phyloP scores from a whole-genome alignment of 169 alveolate genomes.

The Cryptosporidium xiaoi region DNA sequence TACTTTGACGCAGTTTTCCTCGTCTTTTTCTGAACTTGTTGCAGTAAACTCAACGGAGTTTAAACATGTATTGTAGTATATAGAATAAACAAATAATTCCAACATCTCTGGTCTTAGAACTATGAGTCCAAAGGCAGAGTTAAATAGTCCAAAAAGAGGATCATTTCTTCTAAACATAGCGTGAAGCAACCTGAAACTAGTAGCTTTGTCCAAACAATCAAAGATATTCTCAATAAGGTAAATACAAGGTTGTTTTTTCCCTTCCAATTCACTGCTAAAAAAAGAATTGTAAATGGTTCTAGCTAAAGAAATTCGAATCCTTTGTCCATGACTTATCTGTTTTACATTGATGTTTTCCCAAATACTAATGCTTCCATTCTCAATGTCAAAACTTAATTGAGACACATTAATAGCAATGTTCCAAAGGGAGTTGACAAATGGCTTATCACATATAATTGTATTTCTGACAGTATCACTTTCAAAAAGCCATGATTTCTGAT shows the following conservation, averaged over 20 bases:
- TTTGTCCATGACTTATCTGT: conserved; percentile 68
- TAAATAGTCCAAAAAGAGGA: background rate
- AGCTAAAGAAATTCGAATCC: conserved; percentile 46
- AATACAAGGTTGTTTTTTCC: conserved; percentile 7
- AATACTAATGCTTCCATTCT: conserved; percentile 2
- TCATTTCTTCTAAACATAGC: conserved; percentile 17
- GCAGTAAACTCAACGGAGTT: background rate
- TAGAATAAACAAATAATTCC: conserved; percentile 19
- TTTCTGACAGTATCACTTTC: conserved; percentile 30
- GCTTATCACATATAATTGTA: conserved; percentile 29
- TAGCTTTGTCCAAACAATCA: conserved; percentile 20
- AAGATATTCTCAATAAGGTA: conserved; percentile 47
- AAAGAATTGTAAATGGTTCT: conserved; percentile 33
- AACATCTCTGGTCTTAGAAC: conserved; percentile 10
- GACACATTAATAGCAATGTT: conserved; percentile 11
- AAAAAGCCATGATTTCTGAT: conserved; percentile 22
- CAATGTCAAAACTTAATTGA: conserved; percentile 16
- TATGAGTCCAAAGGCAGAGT: conserved; percentile 43
- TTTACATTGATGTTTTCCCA: conserved; percentile 20
- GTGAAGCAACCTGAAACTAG: conserved; percentile 19
- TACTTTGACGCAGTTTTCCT: background rate
- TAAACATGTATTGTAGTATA: conserved; percentile 8
- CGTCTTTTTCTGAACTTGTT: background rate
- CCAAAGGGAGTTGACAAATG: conserved; percentile 38
- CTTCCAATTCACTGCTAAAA: background rate